Evolutionary conservation across 2,329 filamentous ascomycete genomes (phyloP), one percentile per base, ranked within the genome.

Genomic region (Fusarium sororula): DNA sequence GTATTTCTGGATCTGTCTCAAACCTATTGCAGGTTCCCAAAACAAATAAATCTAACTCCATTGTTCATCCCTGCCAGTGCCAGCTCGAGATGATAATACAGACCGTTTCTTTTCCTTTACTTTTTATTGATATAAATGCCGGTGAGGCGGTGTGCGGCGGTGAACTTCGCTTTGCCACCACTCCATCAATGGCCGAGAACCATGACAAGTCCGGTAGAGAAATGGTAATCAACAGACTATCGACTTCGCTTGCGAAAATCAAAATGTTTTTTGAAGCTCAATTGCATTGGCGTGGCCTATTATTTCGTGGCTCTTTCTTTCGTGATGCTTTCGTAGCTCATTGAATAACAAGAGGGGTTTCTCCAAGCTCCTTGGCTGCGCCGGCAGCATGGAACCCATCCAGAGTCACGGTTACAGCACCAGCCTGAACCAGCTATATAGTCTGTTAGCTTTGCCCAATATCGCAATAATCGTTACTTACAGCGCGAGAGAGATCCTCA

Each of bases 401-500:
- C 18, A 96, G 83, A 1, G 93, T 94, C 58, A 98, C 91, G 64
- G 90, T 94, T 18, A 98, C 95, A 14, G 96, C 96, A 56, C 96
- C 96, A 11, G 96, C 95, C 90, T 98, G 93, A 37, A 98, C 95
- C 72, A 99, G 90, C 92, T 95, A 69, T 59, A 66, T 50, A 66
- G n/a, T 35, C 17, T 17, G 70, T 82, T 77, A 82, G 79, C 74
- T 64, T 57, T 28, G 32, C 24, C 42, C 20, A 11, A 39, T 38
- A 30, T 37, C 26, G 7, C 47, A 15, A 8, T 51, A 14, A 58
- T 42, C 28, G 10, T 50, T 41, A 91, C 94, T 88, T 90, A 97
- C 94, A 77, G 96, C 96, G 77, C 95, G 91, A 71, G 92, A 93
- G 67, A 99, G 85, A 83, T 99, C 96, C 80, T 98, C 96, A 80